Base-by-base conservation (phyloP, 2,329 filamentous ascomycete species). In the Colletotrichum spinosum region DNA sequence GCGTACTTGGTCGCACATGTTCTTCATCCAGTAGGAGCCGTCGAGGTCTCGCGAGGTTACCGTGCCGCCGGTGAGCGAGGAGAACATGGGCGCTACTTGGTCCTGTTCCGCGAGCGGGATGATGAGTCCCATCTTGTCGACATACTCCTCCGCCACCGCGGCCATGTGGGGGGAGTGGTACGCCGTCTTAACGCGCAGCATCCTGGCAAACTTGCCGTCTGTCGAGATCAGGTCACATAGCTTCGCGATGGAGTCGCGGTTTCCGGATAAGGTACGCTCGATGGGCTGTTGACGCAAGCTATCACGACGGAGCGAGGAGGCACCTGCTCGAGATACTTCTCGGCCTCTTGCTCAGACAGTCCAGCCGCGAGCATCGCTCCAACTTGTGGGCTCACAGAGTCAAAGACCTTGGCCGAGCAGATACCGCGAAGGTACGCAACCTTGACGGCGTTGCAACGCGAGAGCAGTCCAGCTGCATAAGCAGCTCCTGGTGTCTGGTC, bases 271-370 rank as follows among this genome's bases (percentile, higher is more conserved):
- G 0, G 79, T 82, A 79, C 70, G 41, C 72, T 78, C 3, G 61
- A 61, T 0, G 76, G 76, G 1, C 74, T 75, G 66, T 81, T 82
- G 39, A 77, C 69, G 51, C 78, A 81, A 1, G 77, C 81, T 11
- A 79, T 69, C 5, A 69, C 68, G 2, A 74, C 72, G 3, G 54
- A 45, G 0, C 72, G 74, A 0, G n/a, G 6, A 12, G 68, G 63
- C 1, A 61, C 57, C 37, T 64, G 60, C 4, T 52, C 52, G 2
- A 59, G 4, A 37, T 67, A 68, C 2, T 8, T 4, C 9, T 11
- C 12, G 6, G 65, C 65, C 13, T 72, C 70, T 3, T 50, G 52
- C 58, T 63, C 50, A 9, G 55, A 56, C 3, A 75, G 46, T 3
- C 71, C 73, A 17, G 75, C 72, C 6, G 76, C 76, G 5, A 75